These are phyloP conservation scores for Pachysandra terminalis DNA, from an alignment of 164 flowering plant species.

Conservation along the genomic window DNA sequence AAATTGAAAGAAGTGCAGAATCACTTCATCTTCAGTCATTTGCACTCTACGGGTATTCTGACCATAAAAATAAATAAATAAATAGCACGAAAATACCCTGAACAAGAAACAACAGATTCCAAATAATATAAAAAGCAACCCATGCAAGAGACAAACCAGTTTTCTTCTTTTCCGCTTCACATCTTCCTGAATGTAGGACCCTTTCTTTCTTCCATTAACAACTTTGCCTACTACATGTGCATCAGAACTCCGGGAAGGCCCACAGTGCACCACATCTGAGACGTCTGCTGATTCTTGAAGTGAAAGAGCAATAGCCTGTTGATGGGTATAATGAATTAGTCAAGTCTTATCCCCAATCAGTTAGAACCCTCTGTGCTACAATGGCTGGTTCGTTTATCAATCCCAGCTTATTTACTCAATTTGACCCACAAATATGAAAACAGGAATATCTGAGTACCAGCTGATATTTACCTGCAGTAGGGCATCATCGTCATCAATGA, in stretches of 20 bases:
- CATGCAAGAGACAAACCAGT: constrained; percentile 32
- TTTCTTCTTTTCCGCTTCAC: constrained; percentile 52
- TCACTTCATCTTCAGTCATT: constrained; percentile 78
- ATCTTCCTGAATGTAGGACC: constrained; percentile 25
- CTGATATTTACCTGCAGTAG: constrained; percentile 48
- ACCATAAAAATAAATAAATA: neutral
- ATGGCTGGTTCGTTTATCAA: neutral
- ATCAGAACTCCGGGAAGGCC: constrained; percentile 17
- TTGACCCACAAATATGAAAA: neutral
- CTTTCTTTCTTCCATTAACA: constrained; percentile 24
- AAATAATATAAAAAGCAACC: neutral
- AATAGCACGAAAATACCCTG: neutral
- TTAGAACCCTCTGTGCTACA: neutral
- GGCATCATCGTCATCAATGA: constrained; percentile 56
- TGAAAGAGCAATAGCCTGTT: constrained; percentile 90
- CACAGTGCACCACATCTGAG: constrained; percentile 10
- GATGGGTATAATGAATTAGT: constrained; percentile 3
- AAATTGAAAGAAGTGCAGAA: constrained; percentile 74
- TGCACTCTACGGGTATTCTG: constrained; percentile 60
- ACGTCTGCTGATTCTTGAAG: constrained; percentile 38
- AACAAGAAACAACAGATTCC: constrained; percentile 7
- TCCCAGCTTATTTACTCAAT: neutral
- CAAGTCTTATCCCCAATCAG: neutral
- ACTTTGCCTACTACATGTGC: constrained; percentile 8
- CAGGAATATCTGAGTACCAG: neutral